Conservation (phyloP, 169 alveolate species). For the Babesia caballi region DNA sequence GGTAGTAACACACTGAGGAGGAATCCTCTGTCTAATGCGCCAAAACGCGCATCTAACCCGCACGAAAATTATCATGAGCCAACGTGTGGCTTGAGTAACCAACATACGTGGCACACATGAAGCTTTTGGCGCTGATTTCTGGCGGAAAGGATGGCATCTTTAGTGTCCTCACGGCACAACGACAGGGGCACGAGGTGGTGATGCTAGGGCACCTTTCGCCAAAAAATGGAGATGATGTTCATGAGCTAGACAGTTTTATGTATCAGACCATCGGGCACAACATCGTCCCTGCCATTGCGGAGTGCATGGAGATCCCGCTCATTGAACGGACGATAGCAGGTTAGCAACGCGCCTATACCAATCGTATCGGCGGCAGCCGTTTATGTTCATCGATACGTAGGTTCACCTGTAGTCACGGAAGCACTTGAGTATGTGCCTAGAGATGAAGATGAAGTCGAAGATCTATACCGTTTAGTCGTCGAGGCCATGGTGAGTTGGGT, state of each 20-base stretch:
- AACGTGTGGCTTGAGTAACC: no score
- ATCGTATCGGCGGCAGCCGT: neutral
- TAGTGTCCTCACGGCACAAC: conserved; percentile 33
- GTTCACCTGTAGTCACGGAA: conserved; percentile 24
- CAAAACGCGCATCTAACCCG: no score
- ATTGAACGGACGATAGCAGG: conserved; percentile 75
- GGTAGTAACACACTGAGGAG: no score
- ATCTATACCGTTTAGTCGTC: conserved; percentile 75
- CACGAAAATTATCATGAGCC: no score
- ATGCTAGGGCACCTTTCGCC: conserved; percentile 59
- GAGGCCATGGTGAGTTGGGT: conserved; percentile 62
- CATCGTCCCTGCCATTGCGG: conserved; percentile 88
- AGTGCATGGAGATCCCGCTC: conserved; percentile 89
- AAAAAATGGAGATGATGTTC: conserved; percentile 7
- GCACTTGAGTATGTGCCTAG: conserved; percentile 74
- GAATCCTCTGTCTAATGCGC: no score
- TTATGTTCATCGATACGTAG: neutral
- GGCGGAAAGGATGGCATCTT: conserved; percentile 64
- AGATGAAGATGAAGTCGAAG: conserved; percentile 94
- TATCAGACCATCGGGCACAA: conserved; percentile 95
- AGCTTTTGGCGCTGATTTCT: conserved; percentile 47
- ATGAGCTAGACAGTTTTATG: conserved; percentile 92
- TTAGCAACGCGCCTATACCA: conserved; percentile 19
- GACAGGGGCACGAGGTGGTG: conserved; percentile 60
- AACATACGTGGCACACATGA: conserved; percentile 8